Conservation (phyloP, 2,329 filamentous ascomycete species). For the Aspergillus latus region DNA sequence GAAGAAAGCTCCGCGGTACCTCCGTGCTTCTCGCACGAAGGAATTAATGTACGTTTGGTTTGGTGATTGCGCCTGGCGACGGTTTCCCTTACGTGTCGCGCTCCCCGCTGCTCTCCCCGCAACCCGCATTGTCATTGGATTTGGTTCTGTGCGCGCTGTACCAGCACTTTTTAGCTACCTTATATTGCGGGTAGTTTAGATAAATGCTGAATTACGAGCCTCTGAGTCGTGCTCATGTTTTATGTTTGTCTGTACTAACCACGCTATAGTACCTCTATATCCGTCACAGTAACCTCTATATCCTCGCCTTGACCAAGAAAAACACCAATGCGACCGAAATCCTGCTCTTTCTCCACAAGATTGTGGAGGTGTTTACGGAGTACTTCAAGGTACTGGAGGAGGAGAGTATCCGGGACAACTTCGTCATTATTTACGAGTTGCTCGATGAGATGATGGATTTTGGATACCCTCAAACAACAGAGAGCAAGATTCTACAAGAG, state of each 20-base stretch:
- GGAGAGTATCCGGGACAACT: constrained; percentile 98
- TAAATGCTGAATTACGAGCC: not conserved
- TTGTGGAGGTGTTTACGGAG: constrained; percentile 98
- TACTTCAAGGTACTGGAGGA: constrained; percentile 99
- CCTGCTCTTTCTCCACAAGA: constrained; percentile 93
- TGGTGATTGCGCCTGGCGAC: constrained; percentile 6
- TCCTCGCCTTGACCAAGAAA: constrained; percentile 94
- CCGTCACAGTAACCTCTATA: constrained; percentile 97
- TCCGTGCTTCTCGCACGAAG: constrained; percentile 96
- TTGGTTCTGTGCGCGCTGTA: not conserved
- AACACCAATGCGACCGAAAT: constrained; percentile 99
- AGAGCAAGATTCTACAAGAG: constrained; percentile 97
- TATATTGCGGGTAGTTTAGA: not conserved
- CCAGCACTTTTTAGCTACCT: not conserved
- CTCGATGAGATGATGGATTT: constrained; percentile 99
- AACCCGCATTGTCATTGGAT: constrained; percentile 10
- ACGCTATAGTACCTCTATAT: constrained; percentile 89
- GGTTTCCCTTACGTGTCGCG: constrained; percentile 4
- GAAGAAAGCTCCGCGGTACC: constrained; percentile 97
- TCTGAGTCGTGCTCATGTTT: not conserved
- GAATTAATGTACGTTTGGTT: constrained; percentile 76
- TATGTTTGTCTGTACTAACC: not conserved
- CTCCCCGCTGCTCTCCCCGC: constrained; percentile 20
- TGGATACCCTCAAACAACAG: constrained; percentile 96
- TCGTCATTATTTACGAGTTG: constrained; percentile 97